Percentiles rank a stretch among this genome's conserved stretches.
Evolutionary conservation across 2,329 filamentous ascomycete genomes (phyloP).

Genomic region (Chaetoscypha palmicola): DNA sequence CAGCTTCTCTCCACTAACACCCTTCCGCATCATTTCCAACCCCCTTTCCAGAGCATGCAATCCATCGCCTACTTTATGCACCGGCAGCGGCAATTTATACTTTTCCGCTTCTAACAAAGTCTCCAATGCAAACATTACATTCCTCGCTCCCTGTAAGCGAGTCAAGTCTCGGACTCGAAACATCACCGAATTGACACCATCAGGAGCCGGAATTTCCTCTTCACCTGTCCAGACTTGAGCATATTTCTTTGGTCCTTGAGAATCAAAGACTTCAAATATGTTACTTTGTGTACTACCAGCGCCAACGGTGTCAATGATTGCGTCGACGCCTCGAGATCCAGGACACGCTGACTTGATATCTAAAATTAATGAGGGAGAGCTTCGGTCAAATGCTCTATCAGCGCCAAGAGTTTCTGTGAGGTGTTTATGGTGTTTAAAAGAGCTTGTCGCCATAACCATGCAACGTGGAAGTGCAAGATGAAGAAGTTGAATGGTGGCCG

Average conservation of each 20-base stretch:
- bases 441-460: slow-evolving; percentile 10
- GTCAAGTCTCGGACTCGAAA: background rate
- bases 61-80: slow-evolving; percentile 6
- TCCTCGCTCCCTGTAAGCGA: slow-evolving; percentile 2
- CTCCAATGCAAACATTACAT: slow-evolving; percentile 6
- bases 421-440: slow-evolving; percentile 8
- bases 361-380: background rate
- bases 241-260: slow-evolving; percentile 8
- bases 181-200: slow-evolving; percentile 5
- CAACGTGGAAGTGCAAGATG: slow-evolving; percentile 6
- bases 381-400: slow-evolving; percentile 4
- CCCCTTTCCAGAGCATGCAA: slow-evolving; percentile 8
- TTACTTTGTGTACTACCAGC: slow-evolving; percentile 3
- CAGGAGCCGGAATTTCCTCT: slow-evolving; percentile 3
- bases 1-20: slow-evolving; percentile 13
- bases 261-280: slow-evolving; percentile 10
- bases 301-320: slow-evolving; percentile 10
- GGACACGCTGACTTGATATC: slow-evolving; percentile 5
- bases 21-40: slow-evolving; percentile 6
- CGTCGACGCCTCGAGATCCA: slow-evolving; percentile 9
- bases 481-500: slow-evolving; percentile 12
- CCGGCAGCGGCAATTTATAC: slow-evolving; percentile 12
- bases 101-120: slow-evolving; percentile 7
- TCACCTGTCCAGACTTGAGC: slow-evolving; percentile 12
- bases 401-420: slow-evolving; percentile 8